phyloP scores from a whole-genome alignment of 805 yeast genomes.

The Sugiyamaella chiloensis region DNA sequence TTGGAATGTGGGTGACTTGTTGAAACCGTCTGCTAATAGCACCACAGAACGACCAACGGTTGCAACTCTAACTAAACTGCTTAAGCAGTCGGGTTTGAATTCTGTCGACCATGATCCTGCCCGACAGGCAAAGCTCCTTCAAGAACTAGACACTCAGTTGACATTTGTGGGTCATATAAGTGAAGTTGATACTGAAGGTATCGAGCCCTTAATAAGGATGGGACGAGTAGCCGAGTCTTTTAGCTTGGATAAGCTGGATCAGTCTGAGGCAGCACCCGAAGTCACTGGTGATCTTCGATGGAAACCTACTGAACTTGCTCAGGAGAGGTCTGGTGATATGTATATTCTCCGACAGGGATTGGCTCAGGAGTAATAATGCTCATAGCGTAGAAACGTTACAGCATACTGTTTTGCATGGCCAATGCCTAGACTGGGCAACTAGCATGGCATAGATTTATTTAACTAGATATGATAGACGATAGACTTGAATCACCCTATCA shows the following conservation, averaged over 20 bases:
- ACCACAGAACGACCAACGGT: slow-evolving; percentile 26
- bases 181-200: slow-evolving; percentile 33
- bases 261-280: slow-evolving; percentile 16
- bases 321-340: slow-evolving; percentile 25
- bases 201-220: slow-evolving; percentile 34
- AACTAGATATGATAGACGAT: neutral
- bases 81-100: slow-evolving; percentile 30
- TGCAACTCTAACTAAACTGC: slow-evolving; percentile 25
- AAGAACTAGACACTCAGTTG: slow-evolving; percentile 35
- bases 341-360: slow-evolving; percentile 30
- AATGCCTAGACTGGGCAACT: no score
- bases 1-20: slow-evolving; percentile 31
- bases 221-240: slow-evolving; percentile 19
- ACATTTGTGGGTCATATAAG: slow-evolving; percentile 38
- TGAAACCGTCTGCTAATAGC: slow-evolving; percentile 17
- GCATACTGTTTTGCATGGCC: no score
- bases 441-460: no score
- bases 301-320: slow-evolving; percentile 31
- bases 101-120: slow-evolving; percentile 19
- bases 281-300: slow-evolving; percentile 22
- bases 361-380: slow-evolving; percentile 12
- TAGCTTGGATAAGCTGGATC: slow-evolving; percentile 18
- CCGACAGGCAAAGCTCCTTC: slow-evolving; percentile 22
- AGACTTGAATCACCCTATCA: no score
- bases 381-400: neutral